Base-by-base conservation (phyloP, 371 early-diverging fungal species). In the Mucor saturninus region DNA sequence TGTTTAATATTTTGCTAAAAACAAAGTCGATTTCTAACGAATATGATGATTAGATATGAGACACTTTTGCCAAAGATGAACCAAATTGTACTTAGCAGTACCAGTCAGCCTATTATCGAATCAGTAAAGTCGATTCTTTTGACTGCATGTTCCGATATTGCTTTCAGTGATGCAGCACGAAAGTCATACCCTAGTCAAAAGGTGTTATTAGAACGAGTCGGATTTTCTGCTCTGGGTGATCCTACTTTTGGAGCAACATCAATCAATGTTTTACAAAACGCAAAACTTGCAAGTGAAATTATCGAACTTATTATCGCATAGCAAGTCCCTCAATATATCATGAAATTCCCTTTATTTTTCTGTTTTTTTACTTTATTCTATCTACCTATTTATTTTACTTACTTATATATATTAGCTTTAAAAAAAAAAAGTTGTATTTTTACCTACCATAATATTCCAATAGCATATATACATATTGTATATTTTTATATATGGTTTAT, bases 101-200 rank as follows among this genome's bases (percentile, higher is more conserved):
- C 89, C 28, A 85, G 86, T 2, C 85, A 90, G 10, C 86, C 85
- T 11, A 84, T 91, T 37, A 81, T 91, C 42, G 89, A 90, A 51
- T 83, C 91, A 0, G 90, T 92, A 10, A 91, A 93, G 63, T 76
- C 87, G 0, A 92, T 94, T 55, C 79, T 92, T n/a, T 77, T 90
- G 56, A 88, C 89, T 2, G 89, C 92, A 26, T 86, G 91, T 48
- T 88, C 91, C 5, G 85, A 86, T 56, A 82, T 88, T 11, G 75
- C 73, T 3, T 80, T 87, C 51, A 71, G 73, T 28, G 80, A 83
- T 51, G 26, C 59, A 11, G 65, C 78, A 38, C 75, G 78, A 53
- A 76, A 70, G 6, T 69, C 77, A 29, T 74, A 74, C 55, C 69
- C 82, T 6, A 79, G 68, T 50, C 81, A 84, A 69, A 71, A 80